Evolutionary conservation across 768 basidiomycete genomes (phyloP).

Genomic region (Lyophyllum shimeji): DNA sequence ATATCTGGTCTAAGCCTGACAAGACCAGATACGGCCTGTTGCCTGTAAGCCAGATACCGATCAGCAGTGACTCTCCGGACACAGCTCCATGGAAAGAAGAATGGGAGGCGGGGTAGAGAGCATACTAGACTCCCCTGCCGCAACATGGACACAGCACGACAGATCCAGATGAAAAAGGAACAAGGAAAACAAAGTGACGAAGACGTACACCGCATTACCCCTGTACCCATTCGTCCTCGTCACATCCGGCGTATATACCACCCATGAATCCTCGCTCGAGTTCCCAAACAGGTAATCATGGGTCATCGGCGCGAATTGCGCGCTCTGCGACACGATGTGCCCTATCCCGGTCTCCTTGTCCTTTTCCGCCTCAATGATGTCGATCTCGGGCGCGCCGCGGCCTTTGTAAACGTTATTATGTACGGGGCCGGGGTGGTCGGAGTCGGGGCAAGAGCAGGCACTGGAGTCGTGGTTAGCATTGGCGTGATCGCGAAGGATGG

Average conservation of each 20-base stretch:
- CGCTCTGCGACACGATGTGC: constrained; percentile 70
- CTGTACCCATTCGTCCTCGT: constrained; percentile 40
- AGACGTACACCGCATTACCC: constrained; percentile 46
- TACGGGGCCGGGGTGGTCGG: constrained; percentile 77
- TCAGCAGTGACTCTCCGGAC: too few species aligned
- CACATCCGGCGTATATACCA: constrained; percentile 27
- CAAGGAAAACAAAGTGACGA: not conserved
- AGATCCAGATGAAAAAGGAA: too few species aligned
- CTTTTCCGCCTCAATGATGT: constrained; percentile 75
- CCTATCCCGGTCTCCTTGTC: constrained; percentile 48
- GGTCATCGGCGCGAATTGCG: constrained; percentile 63
- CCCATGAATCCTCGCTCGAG: constrained; percentile 30
- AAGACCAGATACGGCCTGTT: constrained; percentile 56
- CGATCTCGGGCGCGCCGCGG: constrained; percentile 80
- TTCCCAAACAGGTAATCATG: constrained; percentile 41
- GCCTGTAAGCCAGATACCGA: constrained; percentile 18
- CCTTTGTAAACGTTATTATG: constrained; percentile 34
- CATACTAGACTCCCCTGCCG: too few species aligned
- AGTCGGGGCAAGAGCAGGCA: constrained; percentile 72
- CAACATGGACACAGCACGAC: not conserved
- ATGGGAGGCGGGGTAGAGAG: too few species aligned
- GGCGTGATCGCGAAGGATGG: too few species aligned
- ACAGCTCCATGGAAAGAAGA: too few species aligned
- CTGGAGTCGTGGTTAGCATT: too few species aligned
- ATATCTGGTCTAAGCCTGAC: constrained; percentile 39